Percentiles rank a stretch among this genome's conserved stretches.
Evolutionary conservation across 495 filamentous ascomycete species (phyloP).

Genomic region (Lophium mytilinum): DNA sequence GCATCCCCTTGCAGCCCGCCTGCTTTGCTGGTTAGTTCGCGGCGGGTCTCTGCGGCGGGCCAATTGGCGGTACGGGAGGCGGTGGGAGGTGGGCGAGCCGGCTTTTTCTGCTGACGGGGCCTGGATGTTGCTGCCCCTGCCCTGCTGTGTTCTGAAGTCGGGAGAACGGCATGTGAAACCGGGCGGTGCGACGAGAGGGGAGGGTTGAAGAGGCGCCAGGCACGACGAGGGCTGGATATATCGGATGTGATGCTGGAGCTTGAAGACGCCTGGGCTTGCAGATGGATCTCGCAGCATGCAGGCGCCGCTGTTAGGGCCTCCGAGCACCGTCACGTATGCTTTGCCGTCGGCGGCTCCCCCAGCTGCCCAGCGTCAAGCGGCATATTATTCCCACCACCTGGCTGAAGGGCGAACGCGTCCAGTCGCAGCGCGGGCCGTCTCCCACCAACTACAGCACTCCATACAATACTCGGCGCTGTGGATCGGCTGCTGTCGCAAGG

Average conservation of each 20-base stretch:
- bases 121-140: too few species aligned
- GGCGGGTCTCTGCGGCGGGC: slow-evolving; percentile 4
- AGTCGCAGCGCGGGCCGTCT: background rate
- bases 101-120: slow-evolving; percentile 14
- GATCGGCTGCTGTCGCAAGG: slow-evolving; percentile 13
- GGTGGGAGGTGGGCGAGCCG: too few species aligned
- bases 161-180: slow-evolving; percentile 18
- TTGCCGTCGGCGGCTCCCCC: too few species aligned
- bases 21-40: slow-evolving; percentile 10
- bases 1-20: slow-evolving; percentile 23
- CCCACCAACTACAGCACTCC: slow-evolving; percentile 8
- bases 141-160: background rate
- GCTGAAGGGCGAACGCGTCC: background rate
- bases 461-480: slow-evolving; percentile 5
- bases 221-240: too few species aligned
- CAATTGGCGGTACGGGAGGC: slow-evolving; percentile 1
- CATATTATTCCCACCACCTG: too few species aligned
- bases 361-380: too few species aligned
- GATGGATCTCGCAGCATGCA: too few species aligned
- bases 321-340: too few species aligned
- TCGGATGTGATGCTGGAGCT: too few species aligned
- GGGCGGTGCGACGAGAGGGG: slow-evolving; percentile 13
- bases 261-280: too few species aligned
- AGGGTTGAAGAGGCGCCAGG: background rate
- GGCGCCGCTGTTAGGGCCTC: too few species aligned